Conservation (phyloP, 371 early-diverging fungal genomes). For the Enterocytospora artemiae region DNA sequence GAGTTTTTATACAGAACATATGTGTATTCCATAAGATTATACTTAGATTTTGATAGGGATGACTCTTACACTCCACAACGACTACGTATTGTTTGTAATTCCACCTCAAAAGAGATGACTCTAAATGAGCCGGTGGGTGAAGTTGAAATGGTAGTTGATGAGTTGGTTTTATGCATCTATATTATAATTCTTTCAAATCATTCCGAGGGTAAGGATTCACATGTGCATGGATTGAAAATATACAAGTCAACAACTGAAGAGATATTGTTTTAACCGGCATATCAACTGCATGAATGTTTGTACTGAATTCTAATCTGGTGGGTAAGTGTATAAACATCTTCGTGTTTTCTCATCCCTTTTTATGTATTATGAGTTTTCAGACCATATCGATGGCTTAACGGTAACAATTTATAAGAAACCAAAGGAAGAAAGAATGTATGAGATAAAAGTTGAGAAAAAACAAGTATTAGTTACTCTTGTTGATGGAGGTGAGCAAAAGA, state of each 20-base stretch:
- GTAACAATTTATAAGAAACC: not conserved
- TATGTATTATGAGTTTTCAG: slow-evolving; percentile 5
- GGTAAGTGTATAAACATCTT: not conserved
- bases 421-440: slow-evolving; percentile 1
- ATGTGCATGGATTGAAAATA: slow-evolving; percentile 69
- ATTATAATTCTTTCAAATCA: slow-evolving; percentile 71
- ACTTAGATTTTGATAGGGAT: slow-evolving; percentile 68
- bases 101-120: slow-evolving; percentile 62
- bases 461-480: not conserved
- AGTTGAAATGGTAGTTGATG: slow-evolving; percentile 61
- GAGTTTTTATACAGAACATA: slow-evolving; percentile 40
- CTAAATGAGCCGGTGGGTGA: slow-evolving; percentile 66
- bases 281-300: not conserved
- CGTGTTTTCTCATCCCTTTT: not conserved
- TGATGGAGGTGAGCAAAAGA: not conserved
- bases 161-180: slow-evolving; percentile 62
- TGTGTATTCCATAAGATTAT: slow-evolving; percentile 63
- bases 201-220: slow-evolving; percentile 77
- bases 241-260: not conserved
- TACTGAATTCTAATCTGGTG: not conserved
- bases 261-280: not conserved
- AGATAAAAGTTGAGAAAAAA: not conserved
- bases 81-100: slow-evolving; percentile 66
- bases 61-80: slow-evolving; percentile 77
- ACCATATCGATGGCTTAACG: not conserved